These are phyloP conservation scores for Geranium rotundifolium DNA, from an alignment of 345 rosid species.

Conservation along the genomic window DNA sequence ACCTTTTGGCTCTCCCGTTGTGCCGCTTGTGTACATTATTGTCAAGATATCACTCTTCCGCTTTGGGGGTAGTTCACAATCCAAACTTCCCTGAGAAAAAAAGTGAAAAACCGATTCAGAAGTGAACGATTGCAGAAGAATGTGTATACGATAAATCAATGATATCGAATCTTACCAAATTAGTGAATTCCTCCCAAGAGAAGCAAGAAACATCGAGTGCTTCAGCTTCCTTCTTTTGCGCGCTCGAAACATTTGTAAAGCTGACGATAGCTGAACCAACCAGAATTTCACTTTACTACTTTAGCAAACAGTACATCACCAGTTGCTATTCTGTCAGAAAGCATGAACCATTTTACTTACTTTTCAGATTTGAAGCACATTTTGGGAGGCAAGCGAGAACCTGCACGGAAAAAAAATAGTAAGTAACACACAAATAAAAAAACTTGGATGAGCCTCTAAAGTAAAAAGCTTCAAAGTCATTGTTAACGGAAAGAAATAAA, in stretches of 20 bases:
- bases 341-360: conserved; percentile 24
- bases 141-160: no score
- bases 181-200: conserved; percentile 69
- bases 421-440: no score
- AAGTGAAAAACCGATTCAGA: background rate
- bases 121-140: no score
- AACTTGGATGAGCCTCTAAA: no score
- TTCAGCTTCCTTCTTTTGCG: conserved; percentile 65
- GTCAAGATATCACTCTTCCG: conserved; percentile 62
- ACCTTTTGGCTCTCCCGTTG: conserved; percentile 99
- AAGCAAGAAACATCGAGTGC: conserved; percentile 59
- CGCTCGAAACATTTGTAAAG: conserved; percentile 43
- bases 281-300: background rate
- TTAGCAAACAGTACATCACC: background rate
- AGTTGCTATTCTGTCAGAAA: background rate
- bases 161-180: conserved; percentile 27
- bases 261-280: conserved; percentile 53
- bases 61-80: conserved; percentile 52
- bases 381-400: conserved; percentile 58
- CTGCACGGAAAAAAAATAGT: conserved; percentile 24
- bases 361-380: conserved; percentile 48
- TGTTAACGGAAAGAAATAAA: no score
- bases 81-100: conserved; percentile 41
- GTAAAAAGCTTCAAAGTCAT: no score
- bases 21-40: no score